phyloP scores from a whole-genome alignment of 2,329 filamentous ascomycete species.

The Knoxdaviesia proteae region DNA sequence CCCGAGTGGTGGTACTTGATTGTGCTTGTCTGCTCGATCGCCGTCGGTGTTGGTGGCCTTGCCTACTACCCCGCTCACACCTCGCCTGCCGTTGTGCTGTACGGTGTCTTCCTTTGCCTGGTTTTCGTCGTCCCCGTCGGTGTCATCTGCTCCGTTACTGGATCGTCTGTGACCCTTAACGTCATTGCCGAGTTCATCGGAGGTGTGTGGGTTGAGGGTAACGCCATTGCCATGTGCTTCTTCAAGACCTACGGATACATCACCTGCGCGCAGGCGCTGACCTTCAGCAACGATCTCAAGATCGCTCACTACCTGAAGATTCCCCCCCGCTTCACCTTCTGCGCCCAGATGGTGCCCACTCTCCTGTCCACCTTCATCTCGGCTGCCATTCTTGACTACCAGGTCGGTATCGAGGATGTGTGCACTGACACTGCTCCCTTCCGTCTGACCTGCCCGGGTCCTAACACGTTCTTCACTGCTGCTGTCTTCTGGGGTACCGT shows the following conservation, averaged over 20 bases:
- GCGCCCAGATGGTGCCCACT: slow-evolving; percentile 14
- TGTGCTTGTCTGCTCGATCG: slow-evolving; percentile 11
- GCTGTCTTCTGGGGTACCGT: slow-evolving; percentile 20
- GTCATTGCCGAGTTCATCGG: slow-evolving; percentile 26
- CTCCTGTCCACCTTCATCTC: slow-evolving; percentile 14
- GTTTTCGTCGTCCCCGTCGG: slow-evolving; percentile 22
- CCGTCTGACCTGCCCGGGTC: slow-evolving; percentile 11
- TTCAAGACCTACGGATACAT: slow-evolving; percentile 22
- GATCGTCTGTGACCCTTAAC: slow-evolving; percentile 19
- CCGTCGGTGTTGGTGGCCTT: slow-evolving; percentile 15
- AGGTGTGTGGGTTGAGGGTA: slow-evolving; percentile 19
- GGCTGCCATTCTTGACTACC: slow-evolving; percentile 16
- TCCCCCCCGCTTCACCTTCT: slow-evolving; percentile 15
- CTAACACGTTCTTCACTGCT: slow-evolving; percentile 16
- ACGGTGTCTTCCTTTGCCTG: slow-evolving; percentile 18
- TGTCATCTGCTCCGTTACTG: slow-evolving; percentile 22
- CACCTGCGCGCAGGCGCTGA: slow-evolving; percentile 14
- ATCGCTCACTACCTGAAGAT: slow-evolving; percentile 24
- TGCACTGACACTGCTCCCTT: slow-evolving; percentile 10
- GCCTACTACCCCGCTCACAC: slow-evolving; percentile 21
- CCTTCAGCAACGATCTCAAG: slow-evolving; percentile 16
- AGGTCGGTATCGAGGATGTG: slow-evolving; percentile 11
- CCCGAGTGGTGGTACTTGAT: slow-evolving; percentile 26
- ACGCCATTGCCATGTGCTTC: slow-evolving; percentile 24
- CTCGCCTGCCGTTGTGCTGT: slow-evolving; percentile 19